Percentiles rank a stretch among this genome's conserved stretches.
phyloP scores from a whole-genome alignment of 1,284 basidiomycete genomes.

The Phlebopus sp. region DNA sequence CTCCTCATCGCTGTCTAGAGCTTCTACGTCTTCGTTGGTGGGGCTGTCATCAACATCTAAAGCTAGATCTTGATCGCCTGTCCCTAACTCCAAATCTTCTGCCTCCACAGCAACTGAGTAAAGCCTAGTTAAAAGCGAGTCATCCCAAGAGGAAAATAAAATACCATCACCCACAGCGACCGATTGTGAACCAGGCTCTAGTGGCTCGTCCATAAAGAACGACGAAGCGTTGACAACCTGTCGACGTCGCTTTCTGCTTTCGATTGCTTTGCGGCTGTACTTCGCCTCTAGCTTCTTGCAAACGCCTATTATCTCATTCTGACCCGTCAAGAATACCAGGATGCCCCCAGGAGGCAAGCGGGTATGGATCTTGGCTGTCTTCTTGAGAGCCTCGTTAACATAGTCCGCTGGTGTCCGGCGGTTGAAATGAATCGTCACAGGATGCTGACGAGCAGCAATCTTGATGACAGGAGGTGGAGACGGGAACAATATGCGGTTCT shows the following conservation, averaged over 20 bases:
- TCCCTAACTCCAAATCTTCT: slow-evolving; percentile 80
- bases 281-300: slow-evolving; percentile 81
- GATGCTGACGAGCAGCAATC: slow-evolving; percentile 89
- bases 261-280: slow-evolving; percentile 70
- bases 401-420: slow-evolving; percentile 87
- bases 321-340: slow-evolving; percentile 96
- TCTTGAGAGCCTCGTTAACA: slow-evolving; percentile 86
- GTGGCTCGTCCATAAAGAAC: slow-evolving; percentile 27
- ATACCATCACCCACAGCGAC: slow-evolving; percentile 25
- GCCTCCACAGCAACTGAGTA: slow-evolving; percentile 60
- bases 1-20: slow-evolving; percentile 53
- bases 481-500: slow-evolving; percentile 82
- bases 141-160: neutral
- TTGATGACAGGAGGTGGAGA: slow-evolving; percentile 87
- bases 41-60: slow-evolving; percentile 56
- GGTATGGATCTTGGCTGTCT: slow-evolving; percentile 91
- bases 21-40: slow-evolving; percentile 46
- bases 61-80: slow-evolving; percentile 41
- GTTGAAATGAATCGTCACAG: slow-evolving; percentile 94
- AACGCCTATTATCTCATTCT: slow-evolving; percentile 94
- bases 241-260: slow-evolving; percentile 46
- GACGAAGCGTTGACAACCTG: slow-evolving; percentile 26
- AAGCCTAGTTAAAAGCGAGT: slow-evolving; percentile 1
- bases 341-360: slow-evolving; percentile 92
- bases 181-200: slow-evolving; percentile 7